Base-by-base conservation (phyloP, 2,329 filamentous ascomycete species). In the Pseudogymnoascus sp. region DNA sequence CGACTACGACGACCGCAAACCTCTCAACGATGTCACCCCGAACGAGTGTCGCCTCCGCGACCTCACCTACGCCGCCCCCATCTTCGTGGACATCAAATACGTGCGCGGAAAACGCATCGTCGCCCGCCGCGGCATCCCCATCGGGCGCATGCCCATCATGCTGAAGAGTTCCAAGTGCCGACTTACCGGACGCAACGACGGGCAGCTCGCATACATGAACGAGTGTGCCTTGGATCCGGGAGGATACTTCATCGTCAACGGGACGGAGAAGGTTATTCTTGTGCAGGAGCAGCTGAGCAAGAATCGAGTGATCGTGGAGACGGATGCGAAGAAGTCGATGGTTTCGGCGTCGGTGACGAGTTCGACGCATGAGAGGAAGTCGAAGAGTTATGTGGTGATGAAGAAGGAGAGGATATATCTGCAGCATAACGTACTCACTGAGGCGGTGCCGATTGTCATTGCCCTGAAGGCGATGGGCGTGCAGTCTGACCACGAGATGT, bases 231-330 rank as follows among this genome's bases (percentile, higher is more conserved):
- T 99, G 43, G 95, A 99, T 73, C 95, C 96, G 0, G 95, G 95
- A 67, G 95, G 95, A 62, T 99, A 99, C 76, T 99, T 99, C 73
- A 95, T 99, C 72, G 92, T 98, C 69, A 92, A 93, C 71, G 95
- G 95, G 57, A 97, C 96, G 19, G 95, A 99, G 76, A 99, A 99
- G 80, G 95, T 99, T 70, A 99, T 99, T 73, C 80, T 99, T 48
- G 96, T 99, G 13, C 95, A 99, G 76, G 96, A 99, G 74, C 95
- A 99, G 78, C 80, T 99, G 74, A 99, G 95, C 83, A 99, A 99
- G 83, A 99, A 99, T 77, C 87, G 95, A 79, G 90, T 99, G 72
- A 97, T 99, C 74, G 93, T 99, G 14, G 96, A 99, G 77, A 88
- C 91, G 63, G 90, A 93, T 71, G 83, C 88, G 62, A 96, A 96